These are phyloP conservation scores for Blastomyces emzantsi DNA, from an alignment of 2,329 filamentous ascomycete species.

Conservation along the genomic window DNA sequence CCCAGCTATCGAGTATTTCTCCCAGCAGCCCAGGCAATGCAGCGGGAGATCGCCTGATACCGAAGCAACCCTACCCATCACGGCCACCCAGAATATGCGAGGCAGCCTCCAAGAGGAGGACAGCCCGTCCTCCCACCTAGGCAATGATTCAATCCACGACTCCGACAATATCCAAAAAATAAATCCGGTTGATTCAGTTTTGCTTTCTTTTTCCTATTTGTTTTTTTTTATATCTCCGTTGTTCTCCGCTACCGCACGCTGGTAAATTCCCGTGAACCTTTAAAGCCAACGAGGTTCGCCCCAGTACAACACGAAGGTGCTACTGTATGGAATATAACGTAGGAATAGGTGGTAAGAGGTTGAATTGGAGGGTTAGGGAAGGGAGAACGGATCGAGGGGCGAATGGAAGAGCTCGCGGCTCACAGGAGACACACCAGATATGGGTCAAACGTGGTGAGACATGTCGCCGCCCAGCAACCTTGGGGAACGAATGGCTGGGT, in stretches of 20 bases:
- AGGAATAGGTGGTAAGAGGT: neutral
- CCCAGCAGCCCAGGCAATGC: neutral
- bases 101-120: slow-evolving; percentile 16
- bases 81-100: slow-evolving; percentile 9
- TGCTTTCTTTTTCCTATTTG: no score
- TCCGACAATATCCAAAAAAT: slow-evolving; percentile 1
- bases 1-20: neutral
- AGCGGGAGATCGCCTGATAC: neutral
- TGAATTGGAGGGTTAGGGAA: neutral
- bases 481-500: neutral
- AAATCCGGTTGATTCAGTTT: neutral
- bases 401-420: neutral
- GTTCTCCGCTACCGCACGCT: no score
- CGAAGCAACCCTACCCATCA: slow-evolving; percentile 11
- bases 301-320: neutral
- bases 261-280: neutral
- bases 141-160: slow-evolving; percentile 10
- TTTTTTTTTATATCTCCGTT: neutral
- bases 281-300: neutral
- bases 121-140: slow-evolving; percentile 13
- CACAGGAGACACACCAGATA: neutral
- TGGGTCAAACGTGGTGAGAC: neutral
- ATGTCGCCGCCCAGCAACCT: neutral
- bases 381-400: neutral
- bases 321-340: neutral